Evolutionary conservation across 306 rosid genomes (phyloP), one percentile per base, ranked within the genome.

Genomic region (Phaseolus lunatus): DNA sequence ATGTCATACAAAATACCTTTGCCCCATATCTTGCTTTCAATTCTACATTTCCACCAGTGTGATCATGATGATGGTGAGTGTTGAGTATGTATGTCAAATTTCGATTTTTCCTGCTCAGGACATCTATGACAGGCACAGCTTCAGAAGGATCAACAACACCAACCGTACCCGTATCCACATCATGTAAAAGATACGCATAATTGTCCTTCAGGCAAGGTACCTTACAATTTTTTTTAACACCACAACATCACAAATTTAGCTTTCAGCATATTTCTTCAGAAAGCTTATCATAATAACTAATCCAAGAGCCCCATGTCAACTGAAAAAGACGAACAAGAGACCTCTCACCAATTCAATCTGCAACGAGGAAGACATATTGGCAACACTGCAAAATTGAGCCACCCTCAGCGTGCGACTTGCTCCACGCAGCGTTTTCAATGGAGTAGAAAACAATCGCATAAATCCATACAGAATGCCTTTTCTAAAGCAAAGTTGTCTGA

Each of bases 61-160:
- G 99, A 84, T 95, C 97, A 64, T 85, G 87, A 87, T 95, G 99
- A 86, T 92, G 99, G 83, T 95, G 97, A 47, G 99, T 95, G 81
- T 95, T 95, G 76, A 95, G 84, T 77, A 92, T 95, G 83, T 95
- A 95, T 49, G 92, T 92, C 87, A 95, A 89, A 86, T 95, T 95
- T 54, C 92, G 79, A 74, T 95, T 90, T 86, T 82, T 89, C 91
- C 70, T 89, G 73, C 88, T 88, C 85, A 95, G 86, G 37, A 92
- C 97, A 85, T 92, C 92, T 35, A 92, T 88, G 76, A 95, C 43
- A 61, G 99, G 99, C 31, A 80, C 70, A 75, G 97, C 91, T 85
- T 95, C 97, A 72, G 97, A 95, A 77, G 99, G 99, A 84, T 95
- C 97, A 70, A 95, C 99, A 53, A 95, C 96, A 73, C 97, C 97